Evolutionary conservation across 2,329 filamentous ascomycete species (phyloP), one percentile per base, ranked within the genome.

Genomic region (Fusarium illudens): DNA sequence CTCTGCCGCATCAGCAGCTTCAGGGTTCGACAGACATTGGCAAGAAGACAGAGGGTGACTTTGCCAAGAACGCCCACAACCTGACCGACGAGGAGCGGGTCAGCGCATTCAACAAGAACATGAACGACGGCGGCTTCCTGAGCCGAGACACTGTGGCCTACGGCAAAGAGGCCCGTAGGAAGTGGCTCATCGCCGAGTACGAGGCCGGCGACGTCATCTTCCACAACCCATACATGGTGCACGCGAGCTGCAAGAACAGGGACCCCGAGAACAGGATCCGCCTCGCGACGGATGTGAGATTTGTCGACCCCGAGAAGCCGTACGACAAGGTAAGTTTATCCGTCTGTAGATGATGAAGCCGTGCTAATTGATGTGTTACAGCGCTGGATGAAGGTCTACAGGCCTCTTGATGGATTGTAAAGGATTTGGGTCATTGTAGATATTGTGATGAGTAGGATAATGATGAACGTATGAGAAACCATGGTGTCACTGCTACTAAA

Each of bases 111-210:
- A 63, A 65, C 55, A 56, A 65, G 55, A 63, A 65, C 15, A 65
- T 65, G 63, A 63, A 65, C 8, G 55, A 63, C 5, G 63, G 63
- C 2, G 63, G 60, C 6, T 65, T 65, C 12, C 44, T 63, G 15
- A 65, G 63, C 39, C 44, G 60, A 20, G 63, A 63, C 25, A 63
- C 63, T 0, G 55, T 65, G 13, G 29, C 60, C 10, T 65, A 65
- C 12, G 60, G 62, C 6, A 58, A 55, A 20, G 59, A 65, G 20
- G 55, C 62, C 3, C 44, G 29, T 4, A 51, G 62, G 27, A 65
- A 62, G 34, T 65, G 59, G 62, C 59, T 65, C 17, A 62, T 65
- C 19, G 62, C 62, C 4, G 62, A 65, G 46, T 65, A 65, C 9
- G 62, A 62, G 39, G 54, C 59, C 1, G 62, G 62, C 9, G 62